Evolutionary conservation across 2,329 filamentous ascomycete species (phyloP), one percentile per base, ranked within the genome.

Genomic region (Claviceps quebecensis): DNA sequence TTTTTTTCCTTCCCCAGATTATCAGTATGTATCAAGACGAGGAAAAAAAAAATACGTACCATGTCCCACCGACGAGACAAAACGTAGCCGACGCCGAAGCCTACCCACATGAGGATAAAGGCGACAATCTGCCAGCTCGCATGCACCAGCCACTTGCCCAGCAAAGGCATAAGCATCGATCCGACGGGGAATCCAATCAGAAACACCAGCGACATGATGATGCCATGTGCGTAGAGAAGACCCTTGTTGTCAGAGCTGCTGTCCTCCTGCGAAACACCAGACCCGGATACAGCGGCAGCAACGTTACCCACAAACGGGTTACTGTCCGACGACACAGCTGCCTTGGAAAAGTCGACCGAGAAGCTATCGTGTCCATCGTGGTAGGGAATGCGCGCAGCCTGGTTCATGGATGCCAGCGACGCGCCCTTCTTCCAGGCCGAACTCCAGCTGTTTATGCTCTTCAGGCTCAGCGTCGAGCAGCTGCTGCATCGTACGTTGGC

Each of bases 201-300:
- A 56, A 83, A 80, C 17, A 76, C 74, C 45, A 83, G 60, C 26
- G 73, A 72, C 78, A 84, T 80, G 58, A 84, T 66, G 56, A 80
- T 69, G 47, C 79, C 81, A 55, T 83, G 80, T 0, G 73, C 63
- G 5, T 70, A 60, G 16, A 71, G 47, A 8, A 69, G 58, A 3
- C 59, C 61, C 13, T 60, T 54, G 47, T 50, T 62, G 13, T n/a
- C 14, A 17, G 55, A 55, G n/a, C 54, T 53, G 45, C 57, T 49
- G 38, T 45, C 47, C 11, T 48, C 53, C 46, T 41, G 9, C 2
- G 51, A 45, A 16, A 26, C 48, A 11, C 37, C 52, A 11, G 40
- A 19, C 5, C 37, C 46, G 2, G 50, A 39, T 14, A 8, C 14
- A 39, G 14, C 16, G 7, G 39, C 39, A 41, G 6, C 39, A 19